Base-by-base conservation (phyloP, 352 stramenopile species). In the Discostella stelligera region DNA sequence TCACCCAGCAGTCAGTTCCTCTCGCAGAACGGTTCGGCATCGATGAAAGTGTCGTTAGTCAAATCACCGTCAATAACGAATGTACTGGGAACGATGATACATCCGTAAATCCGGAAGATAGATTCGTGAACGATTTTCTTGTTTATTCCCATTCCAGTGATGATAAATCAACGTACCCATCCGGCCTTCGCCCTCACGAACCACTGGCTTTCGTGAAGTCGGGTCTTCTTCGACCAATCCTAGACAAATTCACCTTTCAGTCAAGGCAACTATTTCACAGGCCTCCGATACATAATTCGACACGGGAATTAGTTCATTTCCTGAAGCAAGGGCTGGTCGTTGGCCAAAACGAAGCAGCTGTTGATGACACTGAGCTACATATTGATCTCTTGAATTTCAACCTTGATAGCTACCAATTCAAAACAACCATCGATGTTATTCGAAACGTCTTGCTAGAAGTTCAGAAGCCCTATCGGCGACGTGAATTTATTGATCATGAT, bases 401-500 rank as follows among this genome's bases (percentile, higher is more conserved):
- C 37, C 68, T 85, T 56, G 78, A 85, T 64, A 70, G 60, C 46
- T 82, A 89, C 58, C 82, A 89, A 52, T 89, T 87, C 66, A 82
- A 83, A 37, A 89, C 79, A 49, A 87, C 82, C 27, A 58, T 86
- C 23, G 82, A 89, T 78, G 58, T 89, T 13, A 80, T 89, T 46
- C 18, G 82, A n/a, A 85, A 83, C 48, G 73, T 85, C 49, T 59
- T 87, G 18, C 60, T 87, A 27, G 77, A 84, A 66, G 67, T 78
- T 6, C 77, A 72, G 9, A 84, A 84, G 56, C 71, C 66, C 58
- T 55, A 71, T 41, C 66, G 50, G 48, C 46, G 66, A 59, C 63
- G 68, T 61, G 6, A 73, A 74, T 77, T 37, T 72, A 61, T 71
- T 32, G 52, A 58, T 56, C 39, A 74, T 39, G 46, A 59, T 60